Base-by-base conservation (phyloP, 495 filamentous ascomycete genomes). In the Xylaria flabelliformis region DNA sequence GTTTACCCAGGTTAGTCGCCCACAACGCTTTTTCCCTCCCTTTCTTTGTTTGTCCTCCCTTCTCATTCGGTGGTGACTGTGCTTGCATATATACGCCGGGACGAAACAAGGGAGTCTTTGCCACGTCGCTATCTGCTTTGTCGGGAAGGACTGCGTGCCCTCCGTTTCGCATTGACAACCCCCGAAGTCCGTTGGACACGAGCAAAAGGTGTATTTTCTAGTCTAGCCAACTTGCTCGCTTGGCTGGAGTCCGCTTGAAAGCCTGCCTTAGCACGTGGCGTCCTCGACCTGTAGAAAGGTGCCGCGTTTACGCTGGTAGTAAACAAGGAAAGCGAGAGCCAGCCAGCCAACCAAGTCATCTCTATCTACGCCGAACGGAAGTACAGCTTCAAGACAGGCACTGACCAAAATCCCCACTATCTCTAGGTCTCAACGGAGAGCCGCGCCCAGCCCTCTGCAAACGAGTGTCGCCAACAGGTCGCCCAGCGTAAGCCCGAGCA, bases 361-460 rank as follows among this genome's bases (percentile, higher is more conserved):
- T 19, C 34, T 10, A 29, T 19, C 32, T 29, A 21, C 42, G 21
- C 26, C 4, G 64, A 41, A 58, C 12, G 10, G 36, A 41, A 39
- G 53, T 3, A 73, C 59, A 69, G 66, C 74, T 67, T 73, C 70
- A 70, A 69, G 55, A 70, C 73, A 74, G 73, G 68, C 69, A 69
- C 83, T 84, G 79, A 72, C 77, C 79, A 75, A 72, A 63, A 79
- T 82, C 76, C 72, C 80, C 78, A 79, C 76, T 79, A 69, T 80
- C 56, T 71, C 59, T 74, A 85, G 84, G 76, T 82, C 77, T 62
- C 79, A 74, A 71, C 80, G 78, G 74, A 77, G 74, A 76, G 79
- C 80, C 48, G 79, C 75, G 70, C 82, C 82, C 64, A 85, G 82
- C 75, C 83, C 84, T 66, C 72, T 82, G 44, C 82, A 81, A 67